Evolutionary conservation across 116 monocot species (phyloP).

Genomic region (Posidonia oceanica): DNA sequence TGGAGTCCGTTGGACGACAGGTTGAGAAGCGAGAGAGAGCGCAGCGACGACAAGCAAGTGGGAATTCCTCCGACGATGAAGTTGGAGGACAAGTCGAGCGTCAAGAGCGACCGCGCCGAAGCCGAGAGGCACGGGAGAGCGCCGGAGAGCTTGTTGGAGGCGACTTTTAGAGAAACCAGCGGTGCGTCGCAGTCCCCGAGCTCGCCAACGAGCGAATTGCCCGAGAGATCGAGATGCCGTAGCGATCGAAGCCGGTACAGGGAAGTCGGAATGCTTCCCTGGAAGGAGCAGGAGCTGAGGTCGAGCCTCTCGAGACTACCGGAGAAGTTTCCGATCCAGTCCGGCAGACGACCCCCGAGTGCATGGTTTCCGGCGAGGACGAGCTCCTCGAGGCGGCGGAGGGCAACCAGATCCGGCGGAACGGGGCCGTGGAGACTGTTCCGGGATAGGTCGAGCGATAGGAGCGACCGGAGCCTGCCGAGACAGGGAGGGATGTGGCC

Average conservation of each 20-base stretch:
- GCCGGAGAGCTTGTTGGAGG: constrained; percentile 41
- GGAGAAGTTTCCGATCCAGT: constrained; percentile 36
- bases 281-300: constrained; percentile 22
- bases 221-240: constrained; percentile 35
- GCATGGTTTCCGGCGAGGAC: constrained; percentile 19
- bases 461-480: constrained; percentile 19
- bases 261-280: constrained; percentile 35
- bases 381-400: constrained; percentile 22
- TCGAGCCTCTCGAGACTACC: constrained; percentile 18
- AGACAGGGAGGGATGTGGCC: constrained; percentile 40
- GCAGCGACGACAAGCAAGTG: constrained; percentile 52
- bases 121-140: constrained; percentile 63
- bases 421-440: constrained; percentile 32
- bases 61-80: constrained; percentile 62
- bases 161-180: constrained; percentile 32
- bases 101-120: constrained; percentile 22
- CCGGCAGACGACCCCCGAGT: constrained; percentile 22
- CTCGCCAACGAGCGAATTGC: constrained; percentile 26
- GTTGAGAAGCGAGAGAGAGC: constrained; percentile 41
- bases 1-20: constrained; percentile 61
- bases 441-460: constrained; percentile 29
- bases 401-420: constrained; percentile 13
- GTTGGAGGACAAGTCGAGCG: constrained; percentile 54
- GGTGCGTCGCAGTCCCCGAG: constrained; percentile 34
- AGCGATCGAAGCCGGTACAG: constrained; percentile 32